A percentile compares a stretch with the other conserved stretches of the same genome.
Conservation (phyloP, 1,139 yeast species). For the Candida sanyaensis region DNA sequence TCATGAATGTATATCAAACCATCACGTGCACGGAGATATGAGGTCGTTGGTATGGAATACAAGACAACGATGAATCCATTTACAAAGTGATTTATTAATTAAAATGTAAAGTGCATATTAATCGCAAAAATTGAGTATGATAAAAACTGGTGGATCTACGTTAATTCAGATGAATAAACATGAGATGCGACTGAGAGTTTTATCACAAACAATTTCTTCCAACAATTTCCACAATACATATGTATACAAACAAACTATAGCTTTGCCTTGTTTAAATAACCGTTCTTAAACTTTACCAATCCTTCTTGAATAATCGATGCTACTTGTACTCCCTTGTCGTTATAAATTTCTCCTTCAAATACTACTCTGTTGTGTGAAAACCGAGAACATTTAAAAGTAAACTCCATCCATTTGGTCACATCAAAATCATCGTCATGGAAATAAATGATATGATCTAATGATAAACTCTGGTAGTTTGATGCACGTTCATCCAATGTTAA, state of each 20-base stretch:
- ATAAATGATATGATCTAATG: slow-evolving; percentile 68
- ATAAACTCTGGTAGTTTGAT: slow-evolving; percentile 47
- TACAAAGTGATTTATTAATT: too few relatives aligned
- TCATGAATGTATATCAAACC: too few relatives aligned
- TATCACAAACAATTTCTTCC: too few relatives aligned
- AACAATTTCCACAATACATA: too few relatives aligned
- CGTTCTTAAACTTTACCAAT: slow-evolving; percentile 25
- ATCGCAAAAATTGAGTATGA: too few relatives aligned
- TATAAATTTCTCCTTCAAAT: slow-evolving; percentile 60
- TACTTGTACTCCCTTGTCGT: slow-evolving; percentile 51
- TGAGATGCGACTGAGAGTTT: too few relatives aligned
- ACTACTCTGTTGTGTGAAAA: slow-evolving; percentile 57
- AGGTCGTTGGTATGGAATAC: too few relatives aligned
- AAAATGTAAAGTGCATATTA: too few relatives aligned
- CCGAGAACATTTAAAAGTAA: slow-evolving; percentile 52
- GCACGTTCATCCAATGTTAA: slow-evolving; percentile 26
- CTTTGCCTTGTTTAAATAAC: slow-evolving; percentile 17
- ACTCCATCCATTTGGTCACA: slow-evolving; percentile 55
- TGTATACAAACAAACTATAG: slow-evolving; percentile 7
- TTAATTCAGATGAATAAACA: too few relatives aligned
- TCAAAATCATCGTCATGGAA: slow-evolving; percentile 61
- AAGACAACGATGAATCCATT: too few relatives aligned
- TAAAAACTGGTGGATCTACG: too few relatives aligned
- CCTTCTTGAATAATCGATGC: slow-evolving; percentile 75
- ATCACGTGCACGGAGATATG: too few relatives aligned